Evolutionary conservation across 306 rosid species (phyloP).

Genomic region (Lablab purpureus): DNA sequence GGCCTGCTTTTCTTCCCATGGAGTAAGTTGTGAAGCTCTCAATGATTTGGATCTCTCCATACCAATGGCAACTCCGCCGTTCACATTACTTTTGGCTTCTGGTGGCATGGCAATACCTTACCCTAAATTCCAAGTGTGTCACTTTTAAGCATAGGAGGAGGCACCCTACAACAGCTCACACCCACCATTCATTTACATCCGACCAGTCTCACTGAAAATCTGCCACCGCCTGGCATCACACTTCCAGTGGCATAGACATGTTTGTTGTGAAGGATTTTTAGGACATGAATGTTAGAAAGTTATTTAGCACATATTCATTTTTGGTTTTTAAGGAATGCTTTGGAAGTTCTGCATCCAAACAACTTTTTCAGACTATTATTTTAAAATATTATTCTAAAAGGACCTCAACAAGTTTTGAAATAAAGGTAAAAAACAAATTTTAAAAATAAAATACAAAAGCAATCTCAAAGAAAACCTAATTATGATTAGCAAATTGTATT

Average conservation of each 20-base stretch:
- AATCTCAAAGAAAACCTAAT: neutral
- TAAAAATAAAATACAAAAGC: neutral
- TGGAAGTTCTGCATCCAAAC: neutral
- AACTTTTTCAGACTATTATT: neutral
- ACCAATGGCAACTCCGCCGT: neutral
- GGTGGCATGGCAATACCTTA: neutral
- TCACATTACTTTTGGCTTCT: neutral
- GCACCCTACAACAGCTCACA: neutral
- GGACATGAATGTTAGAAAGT: neutral
- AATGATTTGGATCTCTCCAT: neutral
- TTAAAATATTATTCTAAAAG: neutral
- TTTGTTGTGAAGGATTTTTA: neutral
- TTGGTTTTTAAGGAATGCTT: neutral
- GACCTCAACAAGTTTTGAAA: constrained; percentile 1
- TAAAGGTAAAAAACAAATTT: neutral
- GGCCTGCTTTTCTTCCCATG: neutral
- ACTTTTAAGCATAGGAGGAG: neutral
- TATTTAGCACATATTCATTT: neutral
- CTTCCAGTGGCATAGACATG: neutral
- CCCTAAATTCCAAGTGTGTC: neutral
- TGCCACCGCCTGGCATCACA: neutral
- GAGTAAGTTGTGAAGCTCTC: neutral
- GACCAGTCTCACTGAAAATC: neutral
- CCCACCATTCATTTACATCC: neutral
- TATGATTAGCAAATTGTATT: constrained; percentile 11